Percentiles rank a stretch among this genome's conserved stretches.
Evolutionary conservation across 1,139 yeast species (phyloP).

Genomic region (Kodamaea arcana): DNA sequence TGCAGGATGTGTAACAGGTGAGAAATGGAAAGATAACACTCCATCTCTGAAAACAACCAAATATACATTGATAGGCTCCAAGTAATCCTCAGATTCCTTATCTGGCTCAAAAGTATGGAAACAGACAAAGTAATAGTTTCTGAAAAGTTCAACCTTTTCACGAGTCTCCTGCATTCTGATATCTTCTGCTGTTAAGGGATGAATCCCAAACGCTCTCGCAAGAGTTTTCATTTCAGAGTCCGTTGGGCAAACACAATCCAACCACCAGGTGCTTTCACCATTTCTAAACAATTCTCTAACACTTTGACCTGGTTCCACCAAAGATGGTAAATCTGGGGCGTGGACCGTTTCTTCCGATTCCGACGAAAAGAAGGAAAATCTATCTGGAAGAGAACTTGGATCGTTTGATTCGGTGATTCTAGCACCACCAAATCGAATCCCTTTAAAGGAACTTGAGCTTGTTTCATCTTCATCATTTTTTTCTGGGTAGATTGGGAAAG

Average conservation of each 20-base stretch:
- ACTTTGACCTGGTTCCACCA: slow-evolving; percentile 61
- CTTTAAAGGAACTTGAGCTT: slow-evolving; percentile 16
- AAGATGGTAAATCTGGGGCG: slow-evolving; percentile 78
- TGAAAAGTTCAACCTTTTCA: slow-evolving; percentile 77
- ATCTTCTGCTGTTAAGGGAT: slow-evolving; percentile 83
- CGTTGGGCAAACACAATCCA: slow-evolving; percentile 67
- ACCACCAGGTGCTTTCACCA: slow-evolving; percentile 72
- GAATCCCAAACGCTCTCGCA: slow-evolving; percentile 73
- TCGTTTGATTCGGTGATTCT: slow-evolving; percentile 18
- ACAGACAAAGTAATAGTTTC: slow-evolving; percentile 73
- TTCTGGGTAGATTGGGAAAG: slow-evolving; percentile 2
- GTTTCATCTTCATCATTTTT: slow-evolving; percentile 8
- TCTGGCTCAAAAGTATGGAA: slow-evolving; percentile 80
- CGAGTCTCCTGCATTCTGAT: slow-evolving; percentile 81
- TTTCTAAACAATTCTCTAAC: slow-evolving; percentile 61
- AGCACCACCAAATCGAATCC: slow-evolving; percentile 35
- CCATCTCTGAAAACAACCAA: slow-evolving; percentile 85
- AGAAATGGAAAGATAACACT: slow-evolving; percentile 77
- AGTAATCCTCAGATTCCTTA: slow-evolving; percentile 69
- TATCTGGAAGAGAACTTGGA: slow-evolving; percentile 35
- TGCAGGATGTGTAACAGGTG: slow-evolving; percentile 77
- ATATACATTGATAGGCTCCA: slow-evolving; percentile 86
- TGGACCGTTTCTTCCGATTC: slow-evolving; percentile 85
- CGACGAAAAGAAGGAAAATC: slow-evolving; percentile 80
- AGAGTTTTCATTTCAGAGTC: slow-evolving; percentile 64